Base-by-base conservation (phyloP, 2,329 filamentous ascomycete genomes). In the Zymoseptoria pseudotritici region DNA sequence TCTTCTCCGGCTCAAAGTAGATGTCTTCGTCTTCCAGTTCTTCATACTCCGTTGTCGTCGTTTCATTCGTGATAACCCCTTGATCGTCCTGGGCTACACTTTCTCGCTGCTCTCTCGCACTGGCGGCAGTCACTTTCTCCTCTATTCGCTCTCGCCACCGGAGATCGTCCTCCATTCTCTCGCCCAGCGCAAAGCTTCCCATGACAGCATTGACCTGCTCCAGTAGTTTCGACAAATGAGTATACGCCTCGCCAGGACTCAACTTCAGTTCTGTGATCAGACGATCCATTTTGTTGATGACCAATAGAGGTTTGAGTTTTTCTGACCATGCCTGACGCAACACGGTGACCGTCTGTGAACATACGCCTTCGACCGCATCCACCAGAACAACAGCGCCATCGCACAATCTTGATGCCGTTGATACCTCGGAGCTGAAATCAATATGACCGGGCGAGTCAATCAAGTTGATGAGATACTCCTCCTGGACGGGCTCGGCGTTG, bases 401-500 rank as follows among this genome's bases (percentile, higher is more conserved):
- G 68, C 94, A 97, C 19, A 99, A 79, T 58, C 94, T 83, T 9
- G 93, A 97, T 1, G 94, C 94, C 1, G 93, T 97, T 0, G 92
- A 97, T 0, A 99, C 94, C 73, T 99, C 94, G 66, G 91, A 96
- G 78, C 92, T 97, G 74, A 99, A 99, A 76, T 99, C 94, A 65
- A 99, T 97, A 73, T 99, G 94, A 2, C 94, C 94, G 0, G 94
- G 94, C 1, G 94, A 97, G 76, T 99, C 94, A 72, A 99, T 99
- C 60, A 99, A 78, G 74, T 99, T 99, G 77, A 99, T 90, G 63
- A 99, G 81, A 72, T 96, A 97, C 75, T 99, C 93, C 71, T 91
- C 91, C 20, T 88, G 82, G 69, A 87, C 83, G 0, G 73, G 73
- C 52, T 66, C 58, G 7, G 72, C 70, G 26, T 74, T 67, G 22